Base-by-base conservation (phyloP, 768 basidiomycete genomes). In the Chalciporus piperatus region DNA sequence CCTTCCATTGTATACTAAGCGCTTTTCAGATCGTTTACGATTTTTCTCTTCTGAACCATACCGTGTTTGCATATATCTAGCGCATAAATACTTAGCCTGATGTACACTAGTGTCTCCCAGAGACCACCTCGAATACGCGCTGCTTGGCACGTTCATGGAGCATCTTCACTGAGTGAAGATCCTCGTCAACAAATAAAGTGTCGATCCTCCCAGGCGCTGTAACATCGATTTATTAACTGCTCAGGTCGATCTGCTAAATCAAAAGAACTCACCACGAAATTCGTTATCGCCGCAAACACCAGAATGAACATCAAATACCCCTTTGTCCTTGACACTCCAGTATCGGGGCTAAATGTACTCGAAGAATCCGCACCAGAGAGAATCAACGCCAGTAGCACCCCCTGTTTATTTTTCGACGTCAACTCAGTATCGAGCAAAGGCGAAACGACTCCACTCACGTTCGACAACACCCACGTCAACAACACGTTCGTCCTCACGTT, bases 401-500 rank as follows among this genome's bases (percentile, higher is more conserved):
- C 86, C 86, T 92, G 56, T 12, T 25, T 22, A 22, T 22, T 22
- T 22, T 22, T 45, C 35, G 9, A n/a, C 30, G 58, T 41, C 43
- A 33, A 16, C 35, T 43, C 22, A 44, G 39, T 25, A n/a, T 14
- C 10, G 3, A 27, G 33, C 42, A 19, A 33, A 45, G 6, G 41
- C 30, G 30, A 12, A 14, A 49, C 23, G 9, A 51, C 14, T 2
- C 14, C 48, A 63, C 78, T 58, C 59, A 91, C 92, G 62, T 94
- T 94, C 23, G 89, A 87, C 54, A 94, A 62, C 4, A 89, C 89
- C 92, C 92, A 94, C 3, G 79, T 72, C 49, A 95, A 73, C 40
- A 95, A 68, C 30, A 77, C 87, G 70, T 93, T 92, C 7, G 91
- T 92, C 56, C 92, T 74, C 48, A 94, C 89, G 60, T 84, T 85